Evolutionary conservation across 352 stramenopile genomes (phyloP).

Genomic region (Globisporangium alternatum): DNA sequence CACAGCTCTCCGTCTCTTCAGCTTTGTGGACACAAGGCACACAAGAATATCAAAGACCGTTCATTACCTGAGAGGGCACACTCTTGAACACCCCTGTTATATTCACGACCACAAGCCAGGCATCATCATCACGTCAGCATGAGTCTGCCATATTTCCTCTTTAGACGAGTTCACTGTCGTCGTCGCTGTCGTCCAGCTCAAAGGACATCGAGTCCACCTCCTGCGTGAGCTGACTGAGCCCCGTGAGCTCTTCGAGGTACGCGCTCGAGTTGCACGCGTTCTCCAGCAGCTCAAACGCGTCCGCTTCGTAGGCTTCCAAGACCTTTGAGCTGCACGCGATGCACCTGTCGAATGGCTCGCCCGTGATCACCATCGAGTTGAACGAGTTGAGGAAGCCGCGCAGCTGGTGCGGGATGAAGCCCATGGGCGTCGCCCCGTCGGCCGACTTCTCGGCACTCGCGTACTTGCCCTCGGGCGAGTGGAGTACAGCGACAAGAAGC

Average conservation of each 20-base stretch:
- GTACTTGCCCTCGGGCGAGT: slow-evolving; percentile 84
- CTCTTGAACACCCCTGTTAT: not conserved
- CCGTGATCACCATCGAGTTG: slow-evolving; percentile 67
- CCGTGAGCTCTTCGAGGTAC: slow-evolving; percentile 83
- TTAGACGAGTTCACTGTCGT: slow-evolving; percentile 59
- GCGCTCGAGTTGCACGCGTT: slow-evolving; percentile 64
- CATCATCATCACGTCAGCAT: not conserved
- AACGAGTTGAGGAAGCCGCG: slow-evolving; percentile 95
- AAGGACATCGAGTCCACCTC: slow-evolving; percentile 58
- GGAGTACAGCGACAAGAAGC: slow-evolving; percentile 94
- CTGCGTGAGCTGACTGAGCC: slow-evolving; percentile 54
- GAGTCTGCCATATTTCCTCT: not conserved
- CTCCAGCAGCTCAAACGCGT: slow-evolving; percentile 47
- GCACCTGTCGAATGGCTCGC: slow-evolving; percentile 93
- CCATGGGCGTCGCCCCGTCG: slow-evolving; percentile 58
- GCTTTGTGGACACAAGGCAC: not conserved
- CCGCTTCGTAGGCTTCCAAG: slow-evolving; percentile 76
- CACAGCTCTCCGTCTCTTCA: not conserved
- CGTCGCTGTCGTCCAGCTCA: slow-evolving; percentile 67
- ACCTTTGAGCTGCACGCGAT: slow-evolving; percentile 93
- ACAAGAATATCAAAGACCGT: not conserved
- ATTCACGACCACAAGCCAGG: not conserved
- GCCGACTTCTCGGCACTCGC: slow-evolving; percentile 60
- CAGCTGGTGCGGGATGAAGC: slow-evolving; percentile 93
- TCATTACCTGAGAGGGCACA: not conserved